Evolutionary conservation across 2,329 filamentous ascomycete species (phyloP).

Genomic region (Aspergillus hortae): DNA sequence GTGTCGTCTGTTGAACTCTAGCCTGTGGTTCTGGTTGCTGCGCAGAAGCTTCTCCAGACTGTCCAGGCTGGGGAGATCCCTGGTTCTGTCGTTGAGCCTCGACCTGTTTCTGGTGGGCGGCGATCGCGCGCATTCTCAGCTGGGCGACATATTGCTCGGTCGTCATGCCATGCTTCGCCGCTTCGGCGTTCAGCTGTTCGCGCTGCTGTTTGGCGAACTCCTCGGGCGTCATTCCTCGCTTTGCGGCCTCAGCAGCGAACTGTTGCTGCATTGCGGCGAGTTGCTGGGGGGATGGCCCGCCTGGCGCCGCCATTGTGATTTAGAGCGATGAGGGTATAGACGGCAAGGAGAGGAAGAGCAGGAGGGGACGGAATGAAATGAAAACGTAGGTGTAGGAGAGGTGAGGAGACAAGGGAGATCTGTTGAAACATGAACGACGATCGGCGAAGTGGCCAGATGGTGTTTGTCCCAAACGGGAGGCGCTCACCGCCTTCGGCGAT

Average conservation of each 20-base stretch:
- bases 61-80: constrained; percentile 27
- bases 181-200: constrained; percentile 44
- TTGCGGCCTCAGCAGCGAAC: constrained; percentile 76
- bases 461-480: constrained; percentile 4
- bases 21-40: constrained; percentile 23
- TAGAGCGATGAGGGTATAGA: background rate
- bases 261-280: constrained; percentile 80
- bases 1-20: constrained; percentile 33
- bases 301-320: constrained; percentile 36
- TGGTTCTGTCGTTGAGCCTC: constrained; percentile 36
- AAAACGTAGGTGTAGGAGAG: background rate
- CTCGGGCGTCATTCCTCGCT: constrained; percentile 77
- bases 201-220: constrained; percentile 69
- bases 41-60: constrained; percentile 41
- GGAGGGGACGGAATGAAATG: constrained; percentile 1
- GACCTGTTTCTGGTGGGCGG: constrained; percentile 39
- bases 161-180: constrained; percentile 51
- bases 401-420: background rate
- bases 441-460: constrained; percentile 18
- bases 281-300: constrained; percentile 72
- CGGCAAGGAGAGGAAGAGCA: constrained; percentile 7
- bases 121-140: constrained; percentile 46
- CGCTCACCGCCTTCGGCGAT: constrained; percentile 15
- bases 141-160: constrained; percentile 48
- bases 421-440: constrained; percentile 7